phyloP scores from a whole-genome alignment of 1,284 basidiomycete genomes.

The Malassezia psittaci region DNA sequence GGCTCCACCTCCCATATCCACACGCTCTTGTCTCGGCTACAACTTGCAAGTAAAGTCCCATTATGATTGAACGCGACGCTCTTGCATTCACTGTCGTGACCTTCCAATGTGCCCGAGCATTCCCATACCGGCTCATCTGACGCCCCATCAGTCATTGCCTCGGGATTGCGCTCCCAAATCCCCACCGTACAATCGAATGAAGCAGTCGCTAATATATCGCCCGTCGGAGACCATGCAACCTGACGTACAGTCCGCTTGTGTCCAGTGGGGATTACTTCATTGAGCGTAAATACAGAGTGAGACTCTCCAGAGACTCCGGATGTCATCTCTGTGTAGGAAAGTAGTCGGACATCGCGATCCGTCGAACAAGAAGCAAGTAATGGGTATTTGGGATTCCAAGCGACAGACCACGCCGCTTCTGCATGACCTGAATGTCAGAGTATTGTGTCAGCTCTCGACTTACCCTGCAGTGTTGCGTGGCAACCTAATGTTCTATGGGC shows the following conservation, averaged over 20 bases:
- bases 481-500: not conserved
- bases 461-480: slow-evolving; percentile 12
- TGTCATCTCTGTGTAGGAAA: slow-evolving; percentile 55
- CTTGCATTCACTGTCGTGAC: slow-evolving; percentile 97
- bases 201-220: slow-evolving; percentile 77
- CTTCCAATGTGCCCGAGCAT: slow-evolving; percentile 76
- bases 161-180: slow-evolving; percentile 62
- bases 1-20: slow-evolving; percentile 95
- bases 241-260: slow-evolving; percentile 84
- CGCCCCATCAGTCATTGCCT: not conserved
- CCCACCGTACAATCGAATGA: slow-evolving; percentile 90
- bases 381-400: slow-evolving; percentile 78
- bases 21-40: slow-evolving; percentile 89
- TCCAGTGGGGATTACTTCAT: slow-evolving; percentile 55
- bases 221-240: slow-evolving; percentile 81
- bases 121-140: slow-evolving; percentile 55
- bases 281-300: slow-evolving; percentile 32
- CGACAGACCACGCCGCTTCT: slow-evolving; percentile 61
- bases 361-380: slow-evolving; percentile 85
- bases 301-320: slow-evolving; percentile 10
- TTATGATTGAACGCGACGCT: slow-evolving; percentile 70
- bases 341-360: slow-evolving; percentile 81
- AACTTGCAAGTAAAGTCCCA: slow-evolving; percentile 77
- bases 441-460: not conserved
- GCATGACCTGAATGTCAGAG: slow-evolving; percentile 18